Evolutionary conservation across 495 filamentous ascomycete species (phyloP).

Genomic region (Cladorrhinum samala): DNA sequence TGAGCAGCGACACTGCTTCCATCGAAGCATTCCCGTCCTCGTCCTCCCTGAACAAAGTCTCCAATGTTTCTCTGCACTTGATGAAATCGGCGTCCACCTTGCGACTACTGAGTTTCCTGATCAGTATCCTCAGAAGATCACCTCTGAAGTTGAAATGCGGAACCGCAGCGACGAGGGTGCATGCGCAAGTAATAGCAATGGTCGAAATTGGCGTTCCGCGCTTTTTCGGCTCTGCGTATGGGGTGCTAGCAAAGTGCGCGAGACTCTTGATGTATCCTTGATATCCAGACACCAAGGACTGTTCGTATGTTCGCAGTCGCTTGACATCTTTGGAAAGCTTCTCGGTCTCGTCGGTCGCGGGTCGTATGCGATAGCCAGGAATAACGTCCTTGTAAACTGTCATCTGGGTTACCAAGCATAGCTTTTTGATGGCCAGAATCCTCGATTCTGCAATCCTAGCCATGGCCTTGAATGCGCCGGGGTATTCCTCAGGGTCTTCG

Average conservation of each 20-base stretch:
- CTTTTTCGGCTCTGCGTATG: constrained; percentile 26
- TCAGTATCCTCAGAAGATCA: constrained; percentile 79
- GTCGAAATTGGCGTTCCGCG: constrained; percentile 45
- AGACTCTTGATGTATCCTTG: constrained; percentile 75
- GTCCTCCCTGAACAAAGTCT: constrained; percentile 77
- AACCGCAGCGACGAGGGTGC: constrained; percentile 66
- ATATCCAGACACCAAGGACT: constrained; percentile 73
- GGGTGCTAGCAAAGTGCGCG: constrained; percentile 51
- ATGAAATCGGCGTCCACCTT: constrained; percentile 63
- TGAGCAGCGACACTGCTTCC: constrained; percentile 76
- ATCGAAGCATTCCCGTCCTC: constrained; percentile 82
- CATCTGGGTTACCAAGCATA: constrained; percentile 77
- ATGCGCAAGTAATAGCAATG: constrained; percentile 80
- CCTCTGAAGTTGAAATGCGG: constrained; percentile 95
- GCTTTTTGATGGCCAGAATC: constrained; percentile 69
- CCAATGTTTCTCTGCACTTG: constrained; percentile 73
- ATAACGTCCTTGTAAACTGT: constrained; percentile 95
- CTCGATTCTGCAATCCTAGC: constrained; percentile 64
- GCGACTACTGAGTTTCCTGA: constrained; percentile 69
- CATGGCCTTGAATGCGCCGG: constrained; percentile 67
- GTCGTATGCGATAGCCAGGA: constrained; percentile 89
- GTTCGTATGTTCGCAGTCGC: constrained; percentile 73
- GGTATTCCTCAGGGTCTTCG: constrained; percentile 89
- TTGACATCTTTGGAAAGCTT: constrained; percentile 91
- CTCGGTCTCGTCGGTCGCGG: constrained; percentile 62